phyloP scores from a whole-genome alignment of 345 rosid genomes.

The Iberis pinnata region DNA sequence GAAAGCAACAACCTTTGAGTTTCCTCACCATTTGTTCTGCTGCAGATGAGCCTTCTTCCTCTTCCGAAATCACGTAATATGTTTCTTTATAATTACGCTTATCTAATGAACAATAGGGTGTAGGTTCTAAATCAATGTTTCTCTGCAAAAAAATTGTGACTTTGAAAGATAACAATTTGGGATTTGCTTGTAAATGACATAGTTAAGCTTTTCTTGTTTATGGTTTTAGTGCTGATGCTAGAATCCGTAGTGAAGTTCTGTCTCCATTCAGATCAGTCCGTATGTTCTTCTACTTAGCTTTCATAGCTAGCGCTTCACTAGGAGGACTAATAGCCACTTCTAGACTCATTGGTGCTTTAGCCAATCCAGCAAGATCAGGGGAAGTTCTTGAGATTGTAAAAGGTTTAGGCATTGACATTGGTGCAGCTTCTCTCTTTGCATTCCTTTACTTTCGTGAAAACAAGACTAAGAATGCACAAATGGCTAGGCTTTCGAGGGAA shows the following conservation, averaged over 20 bases:
- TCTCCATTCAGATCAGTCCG: conserved; percentile 88
- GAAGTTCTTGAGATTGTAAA: conserved; percentile 54
- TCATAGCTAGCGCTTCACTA: conserved; percentile 64
- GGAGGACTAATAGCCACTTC: conserved; percentile 83
- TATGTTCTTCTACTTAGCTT: conserved; percentile 90
- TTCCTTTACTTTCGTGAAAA: conserved; percentile 73
- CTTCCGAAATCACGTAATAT: conserved; percentile 53
- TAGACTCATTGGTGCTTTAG: conserved; percentile 63
- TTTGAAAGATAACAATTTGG: no score
- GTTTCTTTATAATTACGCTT: not conserved
- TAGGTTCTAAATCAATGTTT: not conserved
- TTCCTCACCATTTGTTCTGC: conserved; percentile 43
- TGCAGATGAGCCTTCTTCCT: conserved; percentile 44
- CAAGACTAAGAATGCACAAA: conserved; percentile 61
- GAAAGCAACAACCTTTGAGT: conserved; percentile 15
- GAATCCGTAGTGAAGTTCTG: conserved; percentile 84
- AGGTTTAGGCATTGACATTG: conserved; percentile 70
- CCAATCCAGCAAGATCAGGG: conserved; percentile 62
- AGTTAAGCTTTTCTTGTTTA: conserved; percentile 22
- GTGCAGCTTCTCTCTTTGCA: conserved; percentile 67
- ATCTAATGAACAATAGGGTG: not conserved
- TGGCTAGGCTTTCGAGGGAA: conserved; percentile 84
- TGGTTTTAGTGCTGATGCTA: conserved; percentile 59
- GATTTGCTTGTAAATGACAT: not conserved
- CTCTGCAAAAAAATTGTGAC: not conserved